Evolutionary conservation across 441 rosid genomes (phyloP), one percentile per base, ranked within the genome.

Genomic region (Cnidoscolus chayamansa): DNA sequence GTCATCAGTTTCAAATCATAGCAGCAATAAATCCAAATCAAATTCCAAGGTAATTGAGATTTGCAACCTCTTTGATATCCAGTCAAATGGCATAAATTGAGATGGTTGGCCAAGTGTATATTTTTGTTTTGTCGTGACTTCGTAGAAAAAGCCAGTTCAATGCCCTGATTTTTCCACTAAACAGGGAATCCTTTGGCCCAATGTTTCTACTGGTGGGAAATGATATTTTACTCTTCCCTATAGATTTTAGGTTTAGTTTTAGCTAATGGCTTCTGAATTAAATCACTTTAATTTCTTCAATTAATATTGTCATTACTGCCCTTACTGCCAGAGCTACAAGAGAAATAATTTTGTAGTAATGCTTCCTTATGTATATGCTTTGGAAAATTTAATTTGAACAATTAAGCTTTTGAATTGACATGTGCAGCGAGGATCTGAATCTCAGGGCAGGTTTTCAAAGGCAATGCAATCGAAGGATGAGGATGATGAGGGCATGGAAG

Each of bases 11-110:
- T 80, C 84, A 20, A 86, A 85, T 74, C 87, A 82, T 60, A 86
- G 84, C 77, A 86, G 83, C 78, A 83, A 72, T 72, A 88, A 84
- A 74, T 75, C 90, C 74, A 90, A 87, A 76, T 85, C 88, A 31
- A 82, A 83, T 70, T 40, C 88, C 55, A 86, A 86, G 85, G 76
- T 66, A 79, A 81, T 84, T 76, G 63, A 16, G 43, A 40, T 55
- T 15, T 32, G 20, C 37, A 53, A 45, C 45, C n/a, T 56, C 4
- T 31, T 45, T 56, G 15, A 13, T 59, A 45, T 59, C 15, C 20
- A 9, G n/a, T 45, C 37, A 25, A 47, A 43, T 67, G 45, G 9
- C 51, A 53, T 11, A 6, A 55, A 30, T 65, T 47, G 49, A 48
- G 10, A 10, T 16, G 11, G 1, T 4, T 68, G 63, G 32, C n/a